Evolutionary conservation across 2,329 filamentous ascomycete species (phyloP).

Genomic region (Fusarium luffae): DNA sequence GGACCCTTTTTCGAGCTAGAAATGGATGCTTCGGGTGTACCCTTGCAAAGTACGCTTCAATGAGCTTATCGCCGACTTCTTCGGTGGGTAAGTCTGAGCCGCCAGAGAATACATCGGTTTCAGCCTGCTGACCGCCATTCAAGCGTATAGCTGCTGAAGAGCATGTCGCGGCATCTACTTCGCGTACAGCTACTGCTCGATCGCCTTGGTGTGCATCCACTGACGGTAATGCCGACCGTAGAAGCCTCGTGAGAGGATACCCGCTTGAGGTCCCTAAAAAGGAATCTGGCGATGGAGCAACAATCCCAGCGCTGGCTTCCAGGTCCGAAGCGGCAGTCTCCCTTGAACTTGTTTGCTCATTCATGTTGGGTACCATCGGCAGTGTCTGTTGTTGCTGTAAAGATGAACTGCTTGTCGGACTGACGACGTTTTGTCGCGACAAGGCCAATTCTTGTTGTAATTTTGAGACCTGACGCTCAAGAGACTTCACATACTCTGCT

Average conservation of each 20-base stretch:
- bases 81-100: background rate
- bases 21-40: constrained; percentile 8
- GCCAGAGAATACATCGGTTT: fast-evolving
- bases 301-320: constrained; percentile 8
- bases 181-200: background rate
- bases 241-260: background rate
- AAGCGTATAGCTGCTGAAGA: background rate
- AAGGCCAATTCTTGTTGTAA: background rate
- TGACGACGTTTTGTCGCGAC: background rate
- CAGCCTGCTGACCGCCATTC: fast-evolving
- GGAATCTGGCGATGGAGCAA: background rate
- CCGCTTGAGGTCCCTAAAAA: constrained; percentile 5
- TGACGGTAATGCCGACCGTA: background rate
- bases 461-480: background rate
- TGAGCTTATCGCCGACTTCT: background rate
- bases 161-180: background rate
- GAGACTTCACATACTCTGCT: constrained; percentile 3
- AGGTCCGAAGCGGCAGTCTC: background rate
- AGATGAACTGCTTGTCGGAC: background rate
- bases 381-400: background rate
- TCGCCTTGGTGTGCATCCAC: background rate
- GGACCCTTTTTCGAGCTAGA: background rate
- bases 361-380: background rate
- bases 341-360: background rate
- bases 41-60: constrained; percentile 1